Percentiles rank a stretch among this genome's conserved stretches.
phyloP scores from a whole-genome alignment of 1,139 yeast species.

The Scheffersomyces parashehatae region DNA sequence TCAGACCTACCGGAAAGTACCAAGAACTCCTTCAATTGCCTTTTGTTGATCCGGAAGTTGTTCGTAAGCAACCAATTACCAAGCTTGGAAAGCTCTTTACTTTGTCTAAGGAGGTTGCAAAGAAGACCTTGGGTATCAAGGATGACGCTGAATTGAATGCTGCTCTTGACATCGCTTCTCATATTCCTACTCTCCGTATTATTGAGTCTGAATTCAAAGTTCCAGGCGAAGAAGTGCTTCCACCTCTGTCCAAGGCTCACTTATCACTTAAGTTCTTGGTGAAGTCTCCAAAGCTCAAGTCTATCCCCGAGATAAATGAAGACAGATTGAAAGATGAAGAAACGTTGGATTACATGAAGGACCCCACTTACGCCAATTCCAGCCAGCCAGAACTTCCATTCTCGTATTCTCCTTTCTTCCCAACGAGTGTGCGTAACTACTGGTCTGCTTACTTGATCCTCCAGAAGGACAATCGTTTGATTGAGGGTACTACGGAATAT shows the following conservation, averaged over 20 bases:
- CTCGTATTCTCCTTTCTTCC: constrained; percentile 74
- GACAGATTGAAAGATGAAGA: constrained; percentile 44
- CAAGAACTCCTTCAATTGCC: constrained; percentile 84
- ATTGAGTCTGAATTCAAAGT: constrained; percentile 76
- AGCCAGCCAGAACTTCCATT: constrained; percentile 66
- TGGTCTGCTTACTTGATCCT: constrained; percentile 72
- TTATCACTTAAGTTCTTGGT: constrained; percentile 73
- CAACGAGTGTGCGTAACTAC: constrained; percentile 48
- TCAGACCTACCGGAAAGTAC: constrained; percentile 53
- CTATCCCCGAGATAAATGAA: constrained; percentile 50
- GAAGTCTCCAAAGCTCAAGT: constrained; percentile 68
- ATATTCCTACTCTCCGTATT: constrained; percentile 70
- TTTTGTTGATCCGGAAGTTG: constrained; percentile 50
- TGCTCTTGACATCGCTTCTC: constrained; percentile 60
- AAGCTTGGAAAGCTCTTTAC: constrained; percentile 71
- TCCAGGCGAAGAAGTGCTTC: constrained; percentile 80
- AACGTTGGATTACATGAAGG: constrained; percentile 63
- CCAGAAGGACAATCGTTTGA: constrained; percentile 77
- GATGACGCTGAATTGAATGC: constrained; percentile 47
- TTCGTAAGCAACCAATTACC: constrained; percentile 46
- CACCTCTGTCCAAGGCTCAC: constrained; percentile 76
- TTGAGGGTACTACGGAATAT: constrained; percentile 61
- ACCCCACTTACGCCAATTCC: constrained; percentile 68
- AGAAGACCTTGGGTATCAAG: constrained; percentile 55
- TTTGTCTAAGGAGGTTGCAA: constrained; percentile 54